These are phyloP conservation scores for Sporothrix sp. DNA, from an alignment of 2,329 filamentous ascomycete species.

Conservation along the genomic window DNA sequence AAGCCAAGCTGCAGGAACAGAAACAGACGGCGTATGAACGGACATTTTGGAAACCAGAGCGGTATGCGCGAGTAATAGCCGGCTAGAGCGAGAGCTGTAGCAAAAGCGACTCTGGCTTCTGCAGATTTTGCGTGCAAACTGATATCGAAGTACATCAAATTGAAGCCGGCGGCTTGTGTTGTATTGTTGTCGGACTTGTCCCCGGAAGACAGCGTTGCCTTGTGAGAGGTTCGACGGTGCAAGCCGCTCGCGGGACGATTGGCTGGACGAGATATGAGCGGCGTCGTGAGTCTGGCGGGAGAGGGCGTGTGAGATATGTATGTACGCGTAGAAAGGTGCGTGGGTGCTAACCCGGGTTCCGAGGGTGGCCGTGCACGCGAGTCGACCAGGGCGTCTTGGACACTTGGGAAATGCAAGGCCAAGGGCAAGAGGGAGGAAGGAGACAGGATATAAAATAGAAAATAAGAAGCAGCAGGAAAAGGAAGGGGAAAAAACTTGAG, in stretches of 20 bases:
- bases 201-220: no score
- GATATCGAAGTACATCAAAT: no score
- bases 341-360: slow-evolving; percentile 12
- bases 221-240: no score
- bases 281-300: slow-evolving; percentile 1
- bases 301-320: slow-evolving; percentile 4
- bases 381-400: slow-evolving; percentile 11
- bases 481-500: background rate
- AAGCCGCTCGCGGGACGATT: background rate
- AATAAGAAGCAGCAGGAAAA: background rate
- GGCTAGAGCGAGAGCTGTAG: background rate
- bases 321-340: background rate
- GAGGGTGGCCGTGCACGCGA: slow-evolving; percentile 15
- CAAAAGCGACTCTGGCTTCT: background rate
- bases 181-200: no score
- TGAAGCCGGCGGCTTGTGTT: no score
- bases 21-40: background rate
- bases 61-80: background rate
- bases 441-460: slow-evolving; percentile 4
- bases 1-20: background rate
- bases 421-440: slow-evolving; percentile 1
- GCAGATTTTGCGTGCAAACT: background rate
- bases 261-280: background rate
- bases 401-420: background rate
- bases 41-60: background rate